Percentiles rank a stretch among this genome's conserved stretches.
Evolutionary conservation across 192 early-diverging fungal species (phyloP).

Genomic region (Phlyctochytrium arcticum): DNA sequence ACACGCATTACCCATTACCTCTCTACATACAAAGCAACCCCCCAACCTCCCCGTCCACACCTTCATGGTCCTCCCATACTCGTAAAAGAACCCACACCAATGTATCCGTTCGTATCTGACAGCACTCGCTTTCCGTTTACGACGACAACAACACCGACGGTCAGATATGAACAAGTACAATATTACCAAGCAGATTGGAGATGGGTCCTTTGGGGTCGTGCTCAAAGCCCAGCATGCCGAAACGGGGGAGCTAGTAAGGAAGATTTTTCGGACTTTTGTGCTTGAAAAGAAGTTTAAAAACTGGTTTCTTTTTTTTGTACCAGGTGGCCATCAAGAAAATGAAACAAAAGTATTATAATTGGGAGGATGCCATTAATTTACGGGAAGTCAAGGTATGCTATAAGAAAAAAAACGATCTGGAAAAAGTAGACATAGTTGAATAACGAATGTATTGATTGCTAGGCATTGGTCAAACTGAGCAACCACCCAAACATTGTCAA

Average conservation of each 20-base stretch:
- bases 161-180: constrained; percentile 50
- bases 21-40: too few species aligned
- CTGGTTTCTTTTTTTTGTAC: neutral
- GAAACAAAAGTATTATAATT: constrained; percentile 76
- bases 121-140: too few species aligned
- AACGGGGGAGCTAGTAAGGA: constrained; percentile 67
- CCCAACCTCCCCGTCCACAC: too few species aligned
- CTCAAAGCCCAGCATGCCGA: constrained; percentile 58
- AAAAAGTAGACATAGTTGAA: neutral
- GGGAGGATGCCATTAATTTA: constrained; percentile 67
- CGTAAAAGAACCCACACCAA: too few species aligned
- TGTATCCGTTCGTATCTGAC: too few species aligned
- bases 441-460: neutral
- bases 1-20: too few species aligned
- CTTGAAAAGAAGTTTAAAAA: neutral
- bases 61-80: too few species aligned
- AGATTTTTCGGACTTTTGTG: neutral
- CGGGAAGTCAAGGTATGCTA: constrained; percentile 70
- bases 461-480: constrained; percentile 68
- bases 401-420: neutral
- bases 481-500: constrained; percentile 83
- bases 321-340: constrained; percentile 89
- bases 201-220: constrained; percentile 82
- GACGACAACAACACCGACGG: too few species aligned
- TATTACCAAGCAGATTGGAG: constrained; percentile 67